A percentile compares a stretch with the other conserved stretches of the same genome.
phyloP scores from a whole-genome alignment of 202 grass and related monocot genomes.

The Elaeis oleifera region DNA sequence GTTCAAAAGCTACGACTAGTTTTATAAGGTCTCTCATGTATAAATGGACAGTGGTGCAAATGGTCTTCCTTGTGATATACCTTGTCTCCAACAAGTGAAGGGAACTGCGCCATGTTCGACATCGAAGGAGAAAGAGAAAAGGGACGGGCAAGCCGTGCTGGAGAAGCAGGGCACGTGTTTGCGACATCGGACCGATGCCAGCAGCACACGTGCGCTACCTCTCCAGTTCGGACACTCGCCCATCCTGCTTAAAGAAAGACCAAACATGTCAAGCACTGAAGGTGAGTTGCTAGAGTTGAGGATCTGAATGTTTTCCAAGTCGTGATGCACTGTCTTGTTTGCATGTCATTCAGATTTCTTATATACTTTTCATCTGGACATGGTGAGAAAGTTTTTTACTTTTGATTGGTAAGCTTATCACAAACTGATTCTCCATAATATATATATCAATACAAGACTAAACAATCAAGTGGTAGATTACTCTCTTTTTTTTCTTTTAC shows the following conservation, averaged over 20 bases:
- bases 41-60: neutral
- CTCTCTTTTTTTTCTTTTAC: too few relatives aligned
- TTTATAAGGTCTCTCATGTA: neutral
- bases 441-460: too few relatives aligned
- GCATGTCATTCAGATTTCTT: too few relatives aligned
- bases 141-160: constrained; percentile 2
- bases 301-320: too few relatives aligned
- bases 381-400: too few relatives aligned
- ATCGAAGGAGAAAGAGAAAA: neutral
- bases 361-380: too few relatives aligned
- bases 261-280: too few relatives aligned
- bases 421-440: too few relatives aligned
- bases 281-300: too few relatives aligned
- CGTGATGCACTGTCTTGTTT: too few relatives aligned
- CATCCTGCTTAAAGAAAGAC: neutral
- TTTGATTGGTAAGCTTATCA: too few relatives aligned
- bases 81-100: neutral
- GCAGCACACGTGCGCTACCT: neutral
- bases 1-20: neutral
- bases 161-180: constrained; percentile 5
- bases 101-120: neutral
- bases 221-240: constrained; percentile 1
- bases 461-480: too few relatives aligned
- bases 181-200: neutral
- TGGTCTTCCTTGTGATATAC: neutral